Percentiles rank a stretch among this genome's conserved stretches.
phyloP scores from a whole-genome alignment of 75 land plant species.

The Picea sitchensis region DNA sequence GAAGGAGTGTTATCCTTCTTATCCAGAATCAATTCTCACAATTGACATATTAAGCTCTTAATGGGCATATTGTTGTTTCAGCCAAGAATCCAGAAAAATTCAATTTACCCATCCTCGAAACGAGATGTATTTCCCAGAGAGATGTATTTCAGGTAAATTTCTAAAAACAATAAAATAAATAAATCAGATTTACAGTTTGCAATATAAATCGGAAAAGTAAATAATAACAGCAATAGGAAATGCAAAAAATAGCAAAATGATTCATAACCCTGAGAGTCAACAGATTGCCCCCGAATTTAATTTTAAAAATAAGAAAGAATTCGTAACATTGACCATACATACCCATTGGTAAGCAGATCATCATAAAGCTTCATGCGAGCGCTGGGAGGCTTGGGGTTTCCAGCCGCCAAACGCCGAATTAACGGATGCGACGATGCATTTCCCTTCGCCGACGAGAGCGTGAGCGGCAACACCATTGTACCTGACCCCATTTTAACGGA shows the following conservation, averaged over 20 bases:
- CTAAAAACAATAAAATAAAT: neutral
- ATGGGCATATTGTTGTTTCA: too few relatives aligned
- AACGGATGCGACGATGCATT: neutral
- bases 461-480: slow-evolving; percentile 31
- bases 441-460: slow-evolving; percentile 11
- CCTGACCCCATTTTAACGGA: neutral
- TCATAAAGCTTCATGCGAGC: slow-evolving; percentile 89
- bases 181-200: neutral
- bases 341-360: slow-evolving; percentile 95
- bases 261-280: neutral
- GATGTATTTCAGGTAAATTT: neutral
- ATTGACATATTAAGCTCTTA: too few relatives aligned
- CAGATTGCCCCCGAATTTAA: neutral
- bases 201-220: neutral
- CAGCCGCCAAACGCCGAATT: slow-evolving; percentile 9
- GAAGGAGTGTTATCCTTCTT: too few relatives aligned
- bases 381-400: slow-evolving; percentile 12
- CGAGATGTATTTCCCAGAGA: too few relatives aligned
- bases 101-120: too few relatives aligned
- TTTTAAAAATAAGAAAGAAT: neutral
- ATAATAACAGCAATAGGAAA: neutral
- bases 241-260: neutral
- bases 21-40: too few relatives aligned
- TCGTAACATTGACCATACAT: neutral
- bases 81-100: too few relatives aligned